phyloP scores from a whole-genome alignment of 2,329 filamentous ascomycete genomes.

The Fusarium nanum region DNA sequence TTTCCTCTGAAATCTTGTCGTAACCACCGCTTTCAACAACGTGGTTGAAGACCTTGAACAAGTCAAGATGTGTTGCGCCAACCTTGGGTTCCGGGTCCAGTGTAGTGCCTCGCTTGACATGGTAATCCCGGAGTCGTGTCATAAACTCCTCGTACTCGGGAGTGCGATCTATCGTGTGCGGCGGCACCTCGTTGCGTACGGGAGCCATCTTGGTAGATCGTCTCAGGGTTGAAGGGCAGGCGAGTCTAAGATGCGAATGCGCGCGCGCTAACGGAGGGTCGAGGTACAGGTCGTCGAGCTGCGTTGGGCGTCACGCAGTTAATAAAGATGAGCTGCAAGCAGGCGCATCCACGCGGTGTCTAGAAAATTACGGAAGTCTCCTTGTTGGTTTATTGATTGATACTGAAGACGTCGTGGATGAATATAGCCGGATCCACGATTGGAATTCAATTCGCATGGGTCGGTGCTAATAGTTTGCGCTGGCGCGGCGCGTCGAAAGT shows the following conservation, averaged over 20 bases:
- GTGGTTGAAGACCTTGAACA: slow-evolving; percentile 81
- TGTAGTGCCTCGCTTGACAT: slow-evolving; percentile 80
- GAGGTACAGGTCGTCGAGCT: slow-evolving; percentile 2
- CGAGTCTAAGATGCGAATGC: slow-evolving; percentile 16
- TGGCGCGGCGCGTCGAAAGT: slow-evolving; percentile 41
- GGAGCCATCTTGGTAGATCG: slow-evolving; percentile 48
- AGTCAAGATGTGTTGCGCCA: slow-evolving; percentile 79
- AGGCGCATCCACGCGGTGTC: slow-evolving; percentile 15
- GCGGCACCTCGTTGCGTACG: slow-evolving; percentile 52
- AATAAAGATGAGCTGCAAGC: neutral
- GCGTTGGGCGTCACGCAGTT: slow-evolving; percentile 17
- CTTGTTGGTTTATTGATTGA: slow-evolving; percentile 5
- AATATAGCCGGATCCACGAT: slow-evolving; percentile 26
- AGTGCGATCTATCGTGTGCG: slow-evolving; percentile 67
- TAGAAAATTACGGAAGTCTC: neutral
- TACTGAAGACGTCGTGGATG: slow-evolving; percentile 24
- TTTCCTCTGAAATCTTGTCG: slow-evolving; percentile 84
- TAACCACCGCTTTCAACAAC: slow-evolving; percentile 85
- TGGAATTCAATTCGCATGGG: slow-evolving; percentile 35
- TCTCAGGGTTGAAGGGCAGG: neutral
- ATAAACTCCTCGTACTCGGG: slow-evolving; percentile 85
- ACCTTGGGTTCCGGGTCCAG: slow-evolving; percentile 87
- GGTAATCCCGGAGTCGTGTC: slow-evolving; percentile 76
- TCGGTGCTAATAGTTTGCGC: slow-evolving; percentile 25
- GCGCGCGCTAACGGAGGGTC: slow-evolving; percentile 10